Evolutionary conservation across 306 rosid genomes (phyloP).

Genomic region (Cucurbita moschata): DNA sequence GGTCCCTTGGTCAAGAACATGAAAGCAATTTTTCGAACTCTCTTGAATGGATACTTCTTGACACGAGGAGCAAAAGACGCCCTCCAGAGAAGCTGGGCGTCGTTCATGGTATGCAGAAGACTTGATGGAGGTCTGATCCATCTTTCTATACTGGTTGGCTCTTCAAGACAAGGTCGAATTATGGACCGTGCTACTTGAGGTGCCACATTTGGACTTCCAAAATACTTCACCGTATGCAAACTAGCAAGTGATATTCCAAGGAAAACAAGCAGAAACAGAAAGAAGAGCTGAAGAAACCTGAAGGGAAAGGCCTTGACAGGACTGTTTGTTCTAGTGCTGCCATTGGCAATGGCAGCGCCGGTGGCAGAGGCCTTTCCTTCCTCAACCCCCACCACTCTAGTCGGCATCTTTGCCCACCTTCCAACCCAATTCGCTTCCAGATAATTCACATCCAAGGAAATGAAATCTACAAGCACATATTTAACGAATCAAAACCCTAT

Average conservation of each 20-base stretch:
- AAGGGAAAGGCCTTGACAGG: constrained; percentile 36
- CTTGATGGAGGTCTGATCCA: constrained; percentile 38
- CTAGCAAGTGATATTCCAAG: constrained; percentile 40
- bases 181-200: constrained; percentile 16
- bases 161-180: constrained; percentile 28
- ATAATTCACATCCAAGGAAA: background rate
- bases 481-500: background rate
- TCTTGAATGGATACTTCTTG: constrained; percentile 32
- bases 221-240: constrained; percentile 43
- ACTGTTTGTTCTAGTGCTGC: constrained; percentile 15
- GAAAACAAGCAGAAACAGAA: constrained; percentile 34
- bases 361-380: constrained; percentile 43
- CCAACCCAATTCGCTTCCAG: background rate
- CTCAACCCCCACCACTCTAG: constrained; percentile 36
- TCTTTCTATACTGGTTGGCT: constrained; percentile 20
- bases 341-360: background rate
- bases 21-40: constrained; percentile 56
- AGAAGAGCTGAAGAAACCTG: constrained; percentile 35
- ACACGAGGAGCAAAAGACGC: constrained; percentile 41
- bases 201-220: constrained; percentile 26
- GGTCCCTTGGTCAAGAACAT: constrained; percentile 67
- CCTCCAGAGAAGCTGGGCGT: constrained; percentile 43
- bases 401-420: constrained; percentile 20
- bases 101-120: constrained; percentile 40
- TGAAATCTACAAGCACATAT: background rate